These are phyloP conservation scores for Raphanus raphanistrum DNA, from an alignment of 345 rosid species.

Conservation along the genomic window DNA sequence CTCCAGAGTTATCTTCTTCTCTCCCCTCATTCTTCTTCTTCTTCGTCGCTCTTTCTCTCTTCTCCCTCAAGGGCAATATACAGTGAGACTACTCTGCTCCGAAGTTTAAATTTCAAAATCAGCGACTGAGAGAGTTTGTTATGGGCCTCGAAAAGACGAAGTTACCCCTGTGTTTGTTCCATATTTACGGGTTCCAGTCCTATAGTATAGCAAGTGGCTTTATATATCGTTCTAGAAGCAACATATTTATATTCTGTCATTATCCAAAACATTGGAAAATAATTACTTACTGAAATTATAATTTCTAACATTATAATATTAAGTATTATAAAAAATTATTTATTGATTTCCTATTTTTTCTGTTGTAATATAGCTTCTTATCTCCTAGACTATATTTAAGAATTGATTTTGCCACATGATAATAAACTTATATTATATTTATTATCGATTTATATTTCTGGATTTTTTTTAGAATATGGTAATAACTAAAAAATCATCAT, in stretches of 20 bases:
- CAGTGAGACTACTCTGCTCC: not conserved
- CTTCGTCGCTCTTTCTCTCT: not conserved
- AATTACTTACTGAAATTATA: too few species aligned
- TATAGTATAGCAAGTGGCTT: not conserved
- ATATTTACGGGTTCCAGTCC: not conserved
- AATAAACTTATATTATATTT: too few species aligned
- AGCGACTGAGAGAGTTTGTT: not conserved
- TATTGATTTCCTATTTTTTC: too few species aligned
- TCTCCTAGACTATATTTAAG: too few species aligned
- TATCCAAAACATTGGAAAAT: not conserved
- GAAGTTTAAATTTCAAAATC: not conserved
- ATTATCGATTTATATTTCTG: too few species aligned
- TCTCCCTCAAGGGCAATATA: not conserved
- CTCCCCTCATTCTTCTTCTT: slow-evolving; percentile 15
- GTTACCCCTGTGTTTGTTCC: not conserved
- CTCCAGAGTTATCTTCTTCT: slow-evolving; percentile 36
- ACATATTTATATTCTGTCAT: not conserved
- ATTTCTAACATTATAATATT: too few species aligned
- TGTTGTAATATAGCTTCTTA: too few species aligned
- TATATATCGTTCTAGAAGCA: too few species aligned
- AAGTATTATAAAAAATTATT: too few species aligned
- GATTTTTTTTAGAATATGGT: too few species aligned
- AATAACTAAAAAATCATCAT: too few species aligned
- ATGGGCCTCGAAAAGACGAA: not conserved
- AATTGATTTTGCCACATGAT: too few species aligned